These are phyloP conservation scores for Phytophthora multivora DNA, from an alignment of 352 stramenopile species.

Conservation along the genomic window DNA sequence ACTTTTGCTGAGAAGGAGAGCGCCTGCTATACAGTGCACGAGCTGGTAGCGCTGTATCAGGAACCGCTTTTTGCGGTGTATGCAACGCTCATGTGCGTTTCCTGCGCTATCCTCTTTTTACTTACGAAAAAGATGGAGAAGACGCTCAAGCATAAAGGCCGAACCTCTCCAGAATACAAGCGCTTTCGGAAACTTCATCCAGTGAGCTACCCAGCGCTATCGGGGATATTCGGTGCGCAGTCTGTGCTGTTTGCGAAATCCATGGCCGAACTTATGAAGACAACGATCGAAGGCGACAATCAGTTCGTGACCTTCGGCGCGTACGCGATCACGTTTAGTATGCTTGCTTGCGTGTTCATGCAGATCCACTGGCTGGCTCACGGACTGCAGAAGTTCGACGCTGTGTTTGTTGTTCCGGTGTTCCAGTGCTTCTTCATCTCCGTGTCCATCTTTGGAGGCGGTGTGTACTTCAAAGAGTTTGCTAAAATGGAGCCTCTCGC, in stretches of 20 bases:
- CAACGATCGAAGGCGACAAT: constrained; percentile 67
- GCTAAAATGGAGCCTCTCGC: constrained; percentile 49
- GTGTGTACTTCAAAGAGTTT: constrained; percentile 91
- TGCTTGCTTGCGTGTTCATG: constrained; percentile 84
- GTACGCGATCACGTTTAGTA: constrained; percentile 80
- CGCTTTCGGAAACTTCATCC: constrained; percentile 63
- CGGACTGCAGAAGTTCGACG: constrained; percentile 84
- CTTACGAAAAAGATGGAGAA: constrained; percentile 54
- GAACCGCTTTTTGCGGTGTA: constrained; percentile 75
- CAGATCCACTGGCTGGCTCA: constrained; percentile 90
- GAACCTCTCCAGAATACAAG: constrained; percentile 54
- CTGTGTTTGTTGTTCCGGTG: constrained; percentile 84
- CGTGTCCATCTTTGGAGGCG: constrained; percentile 87
- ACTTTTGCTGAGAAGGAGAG: constrained; percentile 80
- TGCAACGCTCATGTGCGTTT: constrained; percentile 49
- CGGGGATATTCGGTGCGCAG: constrained; percentile 78
- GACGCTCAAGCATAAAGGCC: constrained; percentile 43
- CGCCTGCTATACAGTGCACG: constrained; percentile 74
- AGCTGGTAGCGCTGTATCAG: constrained; percentile 72
- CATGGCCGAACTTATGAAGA: constrained; percentile 83
- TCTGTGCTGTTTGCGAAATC: constrained; percentile 87
- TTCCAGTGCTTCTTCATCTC: constrained; percentile 93
- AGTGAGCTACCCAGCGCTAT: constrained; percentile 73
- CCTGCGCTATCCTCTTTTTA: constrained; percentile 41
- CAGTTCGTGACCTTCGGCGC: constrained; percentile 77